phyloP scores from a whole-genome alignment of 1,139 yeast genomes.

The Suhomyces wounanorum region DNA sequence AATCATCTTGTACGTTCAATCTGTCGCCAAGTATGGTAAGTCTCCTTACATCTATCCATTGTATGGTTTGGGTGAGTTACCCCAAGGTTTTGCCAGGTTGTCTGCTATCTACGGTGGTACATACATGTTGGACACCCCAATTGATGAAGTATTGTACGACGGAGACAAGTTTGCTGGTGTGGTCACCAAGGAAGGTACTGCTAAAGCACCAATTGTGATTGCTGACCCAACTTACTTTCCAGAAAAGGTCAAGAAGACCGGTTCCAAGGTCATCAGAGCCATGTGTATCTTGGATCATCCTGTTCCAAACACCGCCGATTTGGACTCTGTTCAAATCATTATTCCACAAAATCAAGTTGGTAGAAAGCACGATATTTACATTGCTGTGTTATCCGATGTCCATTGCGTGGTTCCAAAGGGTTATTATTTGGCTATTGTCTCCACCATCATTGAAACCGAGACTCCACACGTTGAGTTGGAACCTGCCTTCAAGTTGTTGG shows the following conservation, averaged over 20 bases:
- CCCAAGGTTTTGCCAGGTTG: slow-evolving; percentile 97
- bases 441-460: slow-evolving; percentile 93
- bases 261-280: slow-evolving; percentile 88
- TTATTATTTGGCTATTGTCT: slow-evolving; percentile 87
- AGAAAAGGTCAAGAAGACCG: slow-evolving; percentile 80
- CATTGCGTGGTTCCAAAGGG: slow-evolving; percentile 93
- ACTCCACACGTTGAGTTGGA: slow-evolving; percentile 91
- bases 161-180: slow-evolving; percentile 76
- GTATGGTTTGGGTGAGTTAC: slow-evolving; percentile 96
- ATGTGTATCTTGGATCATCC: slow-evolving; percentile 93
- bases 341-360: slow-evolving; percentile 96
- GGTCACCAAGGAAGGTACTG: slow-evolving; percentile 86
- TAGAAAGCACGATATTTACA: slow-evolving; percentile 91
- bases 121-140: slow-evolving; percentile 95
- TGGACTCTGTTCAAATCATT: slow-evolving; percentile 90
- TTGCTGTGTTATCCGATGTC: slow-evolving; percentile 85
- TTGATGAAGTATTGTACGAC: slow-evolving; percentile 81
- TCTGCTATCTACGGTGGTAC: slow-evolving; percentile 99
- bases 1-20: slow-evolving; percentile 79
- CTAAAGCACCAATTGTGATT: slow-evolving; percentile 90
- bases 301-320: slow-evolving; percentile 75
- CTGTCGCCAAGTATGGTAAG: slow-evolving; percentile 93
- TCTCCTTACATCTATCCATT: slow-evolving; percentile 95
- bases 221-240: slow-evolving; percentile 99
- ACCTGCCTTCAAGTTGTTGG: slow-evolving; percentile 91